Conservation (phyloP, 192 early-diverging fungal species). For the Coemansia aciculifera region DNA sequence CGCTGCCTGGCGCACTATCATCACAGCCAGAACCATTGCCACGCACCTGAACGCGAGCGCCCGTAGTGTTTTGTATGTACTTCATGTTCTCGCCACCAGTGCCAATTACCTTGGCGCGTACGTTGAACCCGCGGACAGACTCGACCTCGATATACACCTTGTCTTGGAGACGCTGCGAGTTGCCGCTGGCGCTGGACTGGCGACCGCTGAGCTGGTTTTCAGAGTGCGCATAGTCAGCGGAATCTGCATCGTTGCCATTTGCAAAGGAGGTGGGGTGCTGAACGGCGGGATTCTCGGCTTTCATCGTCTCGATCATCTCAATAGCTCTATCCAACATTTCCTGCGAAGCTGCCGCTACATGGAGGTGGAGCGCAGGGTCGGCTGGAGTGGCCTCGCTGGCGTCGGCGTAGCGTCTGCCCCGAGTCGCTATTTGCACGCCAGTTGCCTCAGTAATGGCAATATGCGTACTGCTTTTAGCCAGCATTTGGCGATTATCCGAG, state of each 20-base stretch:
- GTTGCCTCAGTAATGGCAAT: conserved; percentile 73
- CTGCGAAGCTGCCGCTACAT: conserved; percentile 67
- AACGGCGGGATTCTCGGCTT: conserved; percentile 12
- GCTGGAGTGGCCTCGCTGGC: conserved; percentile 68
- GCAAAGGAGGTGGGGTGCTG: conserved; percentile 6
- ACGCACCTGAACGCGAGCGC: conserved; percentile 75
- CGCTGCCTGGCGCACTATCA: conserved; percentile 62
- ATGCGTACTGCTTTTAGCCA: conserved; percentile 79
- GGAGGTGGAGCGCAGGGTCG: conserved; percentile 79
- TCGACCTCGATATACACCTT: conserved; percentile 78
- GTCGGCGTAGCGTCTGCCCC: conserved; percentile 81
- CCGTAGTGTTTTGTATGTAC: conserved; percentile 81
- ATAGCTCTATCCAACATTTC: conserved; percentile 73
- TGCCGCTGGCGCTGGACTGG: conserved; percentile 10
- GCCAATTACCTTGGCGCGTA: conserved; percentile 85
- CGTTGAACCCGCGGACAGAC: conserved; percentile 72
- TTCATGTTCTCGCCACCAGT: conserved; percentile 78
- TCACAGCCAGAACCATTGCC: conserved; percentile 82
- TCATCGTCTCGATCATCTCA: conserved; percentile 69
- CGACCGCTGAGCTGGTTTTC: conserved; percentile 47
- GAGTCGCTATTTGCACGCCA: conserved; percentile 70
- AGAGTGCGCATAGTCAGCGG: background rate
- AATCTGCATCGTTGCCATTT: background rate
- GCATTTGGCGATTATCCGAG: conserved; percentile 72
- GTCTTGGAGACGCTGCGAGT: conserved; percentile 43